Base-by-base conservation (phyloP, 768 basidiomycete genomes). In the Dictyophora rubrovolvata region DNA sequence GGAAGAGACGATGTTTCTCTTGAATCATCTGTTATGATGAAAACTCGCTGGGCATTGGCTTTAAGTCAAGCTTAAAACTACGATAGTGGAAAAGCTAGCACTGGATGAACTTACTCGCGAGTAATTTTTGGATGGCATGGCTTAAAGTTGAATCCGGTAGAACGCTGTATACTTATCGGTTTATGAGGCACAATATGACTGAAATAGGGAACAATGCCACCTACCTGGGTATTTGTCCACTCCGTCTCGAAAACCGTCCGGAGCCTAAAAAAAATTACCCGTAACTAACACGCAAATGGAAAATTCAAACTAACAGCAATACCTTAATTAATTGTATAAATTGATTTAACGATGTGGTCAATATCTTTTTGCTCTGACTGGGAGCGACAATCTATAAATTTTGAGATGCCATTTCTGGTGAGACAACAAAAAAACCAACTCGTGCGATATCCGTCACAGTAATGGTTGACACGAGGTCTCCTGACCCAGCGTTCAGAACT, bases 401-500 rank as follows among this genome's bases (percentile, higher is more conserved):
- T 12, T 42, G 42, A 42, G n/a, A 42, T 42, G n/a, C 7, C 14
- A 42, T n/a, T 2, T 42, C 42, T 12, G 14, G 42, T 42, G 4
- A n/a, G 11, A n/a, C 10, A 28, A 28, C 34, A 42, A 54, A 62
- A 48, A 2, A 23, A 65, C 68, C 36, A 63, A 86, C 87, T 77
- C 82, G 85, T 56, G 87, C 87, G 37, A 92, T 75, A 67, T 92
- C 89, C 6, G 87, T 90, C 5, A 89, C 89, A 66, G 86, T 89
- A 37, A 90, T 83, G 1, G 87, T 86, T 60, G 89, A 87, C 56
- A 87, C 69, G 56, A 91, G 69, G 49, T 70, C 75, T 4, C 85
- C 82, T 1, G 50, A 37, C 33, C 81, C 82, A 52, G 85, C 83
- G 50, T 88, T 85, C 5, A 87, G 68, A 4, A 91, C 85, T 16